Base-by-base conservation (phyloP, 257 asterid genomes). In the Lantana camara region DNA sequence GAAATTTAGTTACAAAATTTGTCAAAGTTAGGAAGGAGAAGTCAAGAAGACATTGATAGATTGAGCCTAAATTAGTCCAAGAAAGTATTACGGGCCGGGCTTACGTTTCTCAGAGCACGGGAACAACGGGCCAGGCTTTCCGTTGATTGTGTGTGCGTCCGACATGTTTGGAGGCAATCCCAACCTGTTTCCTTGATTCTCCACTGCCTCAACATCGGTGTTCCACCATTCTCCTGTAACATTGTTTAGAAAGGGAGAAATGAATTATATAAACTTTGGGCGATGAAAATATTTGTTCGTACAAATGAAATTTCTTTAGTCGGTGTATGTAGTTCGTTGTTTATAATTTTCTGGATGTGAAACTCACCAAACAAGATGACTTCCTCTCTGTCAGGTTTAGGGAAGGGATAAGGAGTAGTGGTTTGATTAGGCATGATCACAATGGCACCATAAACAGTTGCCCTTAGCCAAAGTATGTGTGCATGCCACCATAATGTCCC, bases 401-500 rank as follows among this genome's bases (percentile, higher is more conserved):
- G 85, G 38, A 82, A 82, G 17, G 88, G 88, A 20, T 73, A 82
- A 2, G 79, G 88, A 19, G 81, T 73, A 19, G 81, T 73, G 34
- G 83, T 82, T 63, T 70, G 79, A 64, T 74, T 58, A 9, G 88
- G 85, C 74, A 74, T 12, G 20, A 79, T 76, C 2, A 79, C 85
- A 27, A 82, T 71, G 47, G 88, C 85, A 49, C 88, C 91, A 75
- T 83, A 77, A 9, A 85, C 83, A 0, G 90, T 85, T 13, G 90
- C 88, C 49, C 94, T 75, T 6, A 85, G 87, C 90, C 94, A 85
- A 37, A 80, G 72, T 64, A 83, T 83, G 60, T 85, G 94, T 47
- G 94, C 94, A 68, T 85, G 94, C 90, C 94, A 85, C 90, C 90
- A 83, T 4, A 85, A 42, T 37, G 94, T 85, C 8, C 94, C 94